Evolutionary conservation across 768 basidiomycete species (phyloP), one percentile per base, ranked within the genome.

Genomic region (Coprinopsis cinerea): DNA sequence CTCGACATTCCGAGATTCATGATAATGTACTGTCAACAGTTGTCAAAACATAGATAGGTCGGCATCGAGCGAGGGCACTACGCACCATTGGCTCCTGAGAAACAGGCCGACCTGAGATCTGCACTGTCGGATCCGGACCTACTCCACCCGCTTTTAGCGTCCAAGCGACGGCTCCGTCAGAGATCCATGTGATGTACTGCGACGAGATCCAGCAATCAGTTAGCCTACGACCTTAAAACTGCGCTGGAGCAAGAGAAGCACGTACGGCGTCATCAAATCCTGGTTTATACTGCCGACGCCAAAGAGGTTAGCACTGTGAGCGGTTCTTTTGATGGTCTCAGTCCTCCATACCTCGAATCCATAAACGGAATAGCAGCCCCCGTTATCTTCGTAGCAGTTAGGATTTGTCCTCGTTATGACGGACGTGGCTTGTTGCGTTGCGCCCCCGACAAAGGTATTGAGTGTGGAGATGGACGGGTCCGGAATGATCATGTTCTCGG

Each of bases 121-220:
- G 59, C 1, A 77, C 79, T 27, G 59, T 57, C 3, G 71, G 26
- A 62, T 94, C 83, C 9, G 85, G 69, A 0, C 69, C 86, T 63
- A 93, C 63, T 1, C 83, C 89, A 2, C 77, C 72, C 18, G 73
- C 85, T 44, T 78, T 75, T 48, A 94, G 60, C 3, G 86, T 90
- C 92, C 92, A 93, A 7, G 83, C 68, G 22, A 75, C 60, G 55
- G 79, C 70, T 62, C 79, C 78, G 56, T 83, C 73, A 49, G 81
- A 75, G 51, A 93, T 70, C 92, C 92, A 95, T 2, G 88, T 79
- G 57, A 94, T 90, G 60, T 93, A 95, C 82, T 85, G 50, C 26
- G 22, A 23, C 23, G 24, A 41, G 47, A 20, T 27, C 48, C 28
- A 51, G 47, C 41, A 43, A 34, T 4, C 10, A 9, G 17, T 43